A percentile compares a stretch with the other conserved stretches of the same genome.
Evolutionary conservation across 371 early-diverging fungal species (phyloP).

Genomic region (Sporodiniella umbellata): DNA sequence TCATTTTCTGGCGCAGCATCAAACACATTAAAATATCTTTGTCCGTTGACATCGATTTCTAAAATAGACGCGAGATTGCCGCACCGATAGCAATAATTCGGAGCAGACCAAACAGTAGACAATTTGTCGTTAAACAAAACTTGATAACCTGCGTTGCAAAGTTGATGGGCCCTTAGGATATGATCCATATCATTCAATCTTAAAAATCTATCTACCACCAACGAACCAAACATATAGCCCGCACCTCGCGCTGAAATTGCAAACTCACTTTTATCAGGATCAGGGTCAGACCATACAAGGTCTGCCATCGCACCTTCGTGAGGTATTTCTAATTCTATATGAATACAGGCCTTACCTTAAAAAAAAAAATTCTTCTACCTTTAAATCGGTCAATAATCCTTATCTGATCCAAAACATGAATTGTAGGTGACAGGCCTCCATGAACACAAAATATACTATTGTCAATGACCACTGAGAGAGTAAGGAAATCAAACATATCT

Average conservation of each 20-base stretch:
- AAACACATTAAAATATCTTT: slow-evolving; percentile 87
- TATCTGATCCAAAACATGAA: slow-evolving; percentile 93
- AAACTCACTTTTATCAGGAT: slow-evolving; percentile 78
- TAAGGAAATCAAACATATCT: slow-evolving; percentile 94
- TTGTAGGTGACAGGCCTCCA: slow-evolving; percentile 92
- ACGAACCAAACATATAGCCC: slow-evolving; percentile 89
- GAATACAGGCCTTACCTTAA: background rate
- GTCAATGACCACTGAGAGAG: slow-evolving; percentile 89
- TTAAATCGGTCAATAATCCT: slow-evolving; percentile 85
- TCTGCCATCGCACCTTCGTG: slow-evolving; percentile 99
- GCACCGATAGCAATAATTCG: slow-evolving; percentile 94
- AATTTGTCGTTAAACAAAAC: slow-evolving; percentile 84
- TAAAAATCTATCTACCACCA: slow-evolving; percentile 83
- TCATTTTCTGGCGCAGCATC: slow-evolving; percentile 86
- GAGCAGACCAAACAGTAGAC: slow-evolving; percentile 90
- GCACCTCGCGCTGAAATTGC: slow-evolving; percentile 91
- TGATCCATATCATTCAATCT: slow-evolving; percentile 83
- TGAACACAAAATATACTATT: slow-evolving; percentile 94
- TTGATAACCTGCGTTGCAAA: slow-evolving; percentile 96
- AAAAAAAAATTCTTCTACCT: slow-evolving; percentile 43
- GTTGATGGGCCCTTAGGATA: slow-evolving; percentile 93
- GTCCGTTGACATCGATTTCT: slow-evolving; percentile 80
- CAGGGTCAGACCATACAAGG: slow-evolving; percentile 98
- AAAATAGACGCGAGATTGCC: slow-evolving; percentile 94
- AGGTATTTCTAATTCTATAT: slow-evolving; percentile 79